Percentiles rank a stretch among this genome's conserved stretches.
Conservation (phyloP, 352 stramenopile species). For the Phytopythium ostracodes region DNA sequence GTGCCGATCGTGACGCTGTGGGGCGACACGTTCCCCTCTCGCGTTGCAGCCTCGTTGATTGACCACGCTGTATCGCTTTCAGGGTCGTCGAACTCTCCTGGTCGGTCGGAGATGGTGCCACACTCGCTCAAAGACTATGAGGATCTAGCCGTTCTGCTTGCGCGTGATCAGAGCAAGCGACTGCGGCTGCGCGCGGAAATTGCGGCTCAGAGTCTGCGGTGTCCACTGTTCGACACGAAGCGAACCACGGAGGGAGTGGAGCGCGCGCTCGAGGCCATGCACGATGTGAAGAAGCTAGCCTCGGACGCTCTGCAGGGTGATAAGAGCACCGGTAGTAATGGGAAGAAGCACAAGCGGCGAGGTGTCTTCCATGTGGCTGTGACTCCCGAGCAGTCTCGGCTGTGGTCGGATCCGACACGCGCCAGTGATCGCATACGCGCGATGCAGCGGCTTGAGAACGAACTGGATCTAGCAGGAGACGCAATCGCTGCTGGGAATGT, state of each 20-base stretch:
- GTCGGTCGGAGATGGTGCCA: conserved; percentile 25
- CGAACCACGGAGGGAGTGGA: conserved; percentile 66
- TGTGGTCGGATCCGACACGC: neutral
- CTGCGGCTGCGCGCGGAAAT: conserved; percentile 26
- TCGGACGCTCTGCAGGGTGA: conserved; percentile 1
- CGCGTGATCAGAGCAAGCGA: conserved; percentile 16
- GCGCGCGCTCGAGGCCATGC: conserved; percentile 52
- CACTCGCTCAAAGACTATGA: conserved; percentile 74
- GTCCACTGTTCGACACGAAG: conserved; percentile 72
- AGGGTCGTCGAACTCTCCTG: neutral
- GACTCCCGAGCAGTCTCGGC: conserved; percentile 12
- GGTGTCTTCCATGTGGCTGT: conserved; percentile 42
- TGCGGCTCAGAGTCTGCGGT: conserved; percentile 22
- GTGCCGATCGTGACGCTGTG: conserved; percentile 89
- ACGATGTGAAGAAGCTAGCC: conserved; percentile 35
- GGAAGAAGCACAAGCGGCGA: neutral
- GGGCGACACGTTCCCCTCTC: conserved; percentile 66
- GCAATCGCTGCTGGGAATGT: neutral
- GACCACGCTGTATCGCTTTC: conserved; percentile 20
- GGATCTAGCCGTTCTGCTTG: conserved; percentile 48
- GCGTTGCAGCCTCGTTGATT: conserved; percentile 63
- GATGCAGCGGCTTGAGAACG: neutral
- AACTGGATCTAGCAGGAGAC: neutral
- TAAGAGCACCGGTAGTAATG: neutral
- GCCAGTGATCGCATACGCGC: neutral